phyloP scores from a whole-genome alignment of 768 basidiomycete genomes.

The Trametes cubensis region DNA sequence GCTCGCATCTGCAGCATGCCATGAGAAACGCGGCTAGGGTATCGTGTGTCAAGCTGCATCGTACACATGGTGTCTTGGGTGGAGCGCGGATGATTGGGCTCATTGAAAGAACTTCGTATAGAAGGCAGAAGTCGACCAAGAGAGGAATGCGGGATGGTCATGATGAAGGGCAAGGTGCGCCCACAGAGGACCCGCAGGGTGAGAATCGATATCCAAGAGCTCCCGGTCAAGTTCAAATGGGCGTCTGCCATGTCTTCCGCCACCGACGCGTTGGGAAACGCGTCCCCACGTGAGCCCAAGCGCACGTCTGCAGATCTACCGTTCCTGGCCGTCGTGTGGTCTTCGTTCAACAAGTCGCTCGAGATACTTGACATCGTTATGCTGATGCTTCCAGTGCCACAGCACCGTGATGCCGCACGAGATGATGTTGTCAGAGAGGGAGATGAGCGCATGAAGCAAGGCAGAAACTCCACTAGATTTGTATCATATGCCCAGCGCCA shows the following conservation, averaged over 20 bases:
- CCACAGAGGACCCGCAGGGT: neutral
- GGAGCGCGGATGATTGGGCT: neutral
- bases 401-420: neutral
- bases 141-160: no score
- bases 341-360: neutral
- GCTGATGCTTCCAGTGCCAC: no score
- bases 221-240: neutral
- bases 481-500: constrained; percentile 5
- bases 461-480: neutral
- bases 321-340: neutral
- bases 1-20: constrained; percentile 22
- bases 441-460: neutral
- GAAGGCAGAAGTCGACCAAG: no score
- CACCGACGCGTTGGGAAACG: constrained; percentile 3
- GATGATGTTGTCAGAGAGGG: neutral
- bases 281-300: neutral
- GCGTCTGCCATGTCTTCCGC: neutral
- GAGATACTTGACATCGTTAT: no score
- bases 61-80: constrained; percentile 11
- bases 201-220: neutral
- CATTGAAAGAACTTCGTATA: neutral
- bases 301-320: no score
- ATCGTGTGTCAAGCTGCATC: constrained; percentile 18
- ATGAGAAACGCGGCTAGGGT: constrained; percentile 20
- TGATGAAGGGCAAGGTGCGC: no score